Conservation (phyloP, 2,329 filamentous ascomycete species). For the Fusarium denticulatum region DNA sequence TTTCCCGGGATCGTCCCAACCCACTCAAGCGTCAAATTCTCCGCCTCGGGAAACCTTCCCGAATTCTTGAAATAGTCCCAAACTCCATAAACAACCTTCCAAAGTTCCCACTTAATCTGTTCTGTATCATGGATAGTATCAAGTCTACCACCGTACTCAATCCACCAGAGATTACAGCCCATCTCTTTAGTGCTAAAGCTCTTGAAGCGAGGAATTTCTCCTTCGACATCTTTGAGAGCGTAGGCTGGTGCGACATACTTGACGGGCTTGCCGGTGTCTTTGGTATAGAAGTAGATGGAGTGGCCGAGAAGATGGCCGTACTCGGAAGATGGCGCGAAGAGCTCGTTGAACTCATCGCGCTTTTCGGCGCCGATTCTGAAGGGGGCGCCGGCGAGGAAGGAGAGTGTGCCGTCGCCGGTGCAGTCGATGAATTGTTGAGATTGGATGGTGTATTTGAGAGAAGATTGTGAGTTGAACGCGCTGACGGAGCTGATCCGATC, state of each 20-base stretch:
- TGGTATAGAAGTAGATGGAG: slow-evolving; percentile 22
- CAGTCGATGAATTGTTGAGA: slow-evolving; percentile 18
- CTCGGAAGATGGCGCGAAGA: slow-evolving; percentile 14
- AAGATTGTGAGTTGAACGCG: neutral
- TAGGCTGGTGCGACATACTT: slow-evolving; percentile 9
- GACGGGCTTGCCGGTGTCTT: slow-evolving; percentile 8
- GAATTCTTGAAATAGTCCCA: slow-evolving; percentile 26
- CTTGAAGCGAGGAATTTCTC: slow-evolving; percentile 13
- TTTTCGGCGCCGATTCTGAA: slow-evolving; percentile 20
- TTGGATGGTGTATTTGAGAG: slow-evolving; percentile 4
- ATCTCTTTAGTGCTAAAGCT: slow-evolving; percentile 18
- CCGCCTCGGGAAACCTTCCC: slow-evolving; percentile 3
- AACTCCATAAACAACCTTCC: slow-evolving; percentile 20
- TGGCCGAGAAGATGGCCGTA: slow-evolving; percentile 16
- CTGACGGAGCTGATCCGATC: slow-evolving; percentile 2
- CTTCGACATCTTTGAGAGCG: slow-evolving; percentile 4
- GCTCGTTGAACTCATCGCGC: slow-evolving; percentile 6
- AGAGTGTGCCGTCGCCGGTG: slow-evolving; percentile 15
- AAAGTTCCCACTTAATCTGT: slow-evolving; percentile 18
- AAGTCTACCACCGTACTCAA: slow-evolving; percentile 18
- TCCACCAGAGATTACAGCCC: slow-evolving; percentile 21
- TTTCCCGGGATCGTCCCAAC: slow-evolving; percentile 10
- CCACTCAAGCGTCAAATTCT: slow-evolving; percentile 18
- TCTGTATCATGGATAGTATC: slow-evolving; percentile 18
- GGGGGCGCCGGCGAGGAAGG: slow-evolving; percentile 5